A percentile compares a stretch with the other conserved stretches of the same genome.
Evolutionary conservation across 495 filamentous ascomycete species (phyloP).

Genomic region (Aspergillus nidulans): DNA sequence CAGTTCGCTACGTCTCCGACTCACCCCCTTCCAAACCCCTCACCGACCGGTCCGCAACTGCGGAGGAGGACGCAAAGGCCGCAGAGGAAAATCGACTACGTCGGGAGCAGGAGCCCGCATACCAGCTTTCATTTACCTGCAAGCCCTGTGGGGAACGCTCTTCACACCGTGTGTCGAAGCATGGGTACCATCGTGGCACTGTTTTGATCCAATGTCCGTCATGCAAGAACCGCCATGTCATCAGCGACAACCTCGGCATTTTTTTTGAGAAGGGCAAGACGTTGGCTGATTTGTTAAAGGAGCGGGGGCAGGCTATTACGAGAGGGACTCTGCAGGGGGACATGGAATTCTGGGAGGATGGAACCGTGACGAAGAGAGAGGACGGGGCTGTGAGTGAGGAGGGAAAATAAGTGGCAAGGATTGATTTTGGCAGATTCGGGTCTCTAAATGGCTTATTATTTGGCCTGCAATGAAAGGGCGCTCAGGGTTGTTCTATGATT

Average conservation of each 20-base stretch:
- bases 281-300: constrained; percentile 32
- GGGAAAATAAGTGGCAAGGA: background rate
- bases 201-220: constrained; percentile 81
- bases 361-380: constrained; percentile 28
- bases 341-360: constrained; percentile 68
- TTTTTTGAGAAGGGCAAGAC: constrained; percentile 41
- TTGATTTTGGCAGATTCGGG: background rate
- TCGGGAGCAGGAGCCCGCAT: constrained; percentile 58
- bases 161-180: constrained; percentile 76
- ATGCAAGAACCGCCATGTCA: constrained; percentile 83
- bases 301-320: constrained; percentile 29
- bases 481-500: background rate
- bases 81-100: constrained; percentile 30
- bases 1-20: constrained; percentile 30
- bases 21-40: constrained; percentile 21
- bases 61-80: constrained; percentile 28
- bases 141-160: constrained; percentile 74
- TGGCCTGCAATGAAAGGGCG: background rate
- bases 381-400: constrained; percentile 12
- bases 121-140: constrained; percentile 89
- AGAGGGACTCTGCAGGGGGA: constrained; percentile 47
- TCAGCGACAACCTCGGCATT: constrained; percentile 75
- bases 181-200: constrained; percentile 86
- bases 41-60: constrained; percentile 22
- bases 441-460: background rate